These are phyloP conservation scores for Maudiozyma serrabonitensis DNA, from an alignment of 805 yeast species.

Conservation along the genomic window DNA sequence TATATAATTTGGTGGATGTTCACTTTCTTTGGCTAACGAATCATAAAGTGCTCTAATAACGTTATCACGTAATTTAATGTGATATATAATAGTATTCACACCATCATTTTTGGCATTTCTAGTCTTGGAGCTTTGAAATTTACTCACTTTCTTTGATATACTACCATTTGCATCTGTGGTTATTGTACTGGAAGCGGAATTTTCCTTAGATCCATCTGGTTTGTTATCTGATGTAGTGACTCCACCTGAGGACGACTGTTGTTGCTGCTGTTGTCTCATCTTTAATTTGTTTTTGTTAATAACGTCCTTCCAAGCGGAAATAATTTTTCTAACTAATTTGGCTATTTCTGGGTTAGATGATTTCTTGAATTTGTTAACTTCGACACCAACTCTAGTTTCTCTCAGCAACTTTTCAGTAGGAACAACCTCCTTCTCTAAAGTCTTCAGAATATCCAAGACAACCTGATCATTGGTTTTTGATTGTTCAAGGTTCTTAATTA, in stretches of 20 bases:
- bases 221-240: neutral
- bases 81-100: constrained; percentile 56
- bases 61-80: constrained; percentile 72
- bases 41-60: constrained; percentile 79
- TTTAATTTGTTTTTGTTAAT: constrained; percentile 54
- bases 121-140: constrained; percentile 44
- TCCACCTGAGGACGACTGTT: neutral
- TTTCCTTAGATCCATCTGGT: neutral
- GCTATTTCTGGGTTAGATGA: constrained; percentile 57
- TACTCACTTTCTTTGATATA: constrained; percentile 24
- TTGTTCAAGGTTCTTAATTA: constrained; percentile 67
- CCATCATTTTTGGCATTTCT: constrained; percentile 79
- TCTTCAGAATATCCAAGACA: constrained; percentile 54
- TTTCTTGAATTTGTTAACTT: constrained; percentile 79
- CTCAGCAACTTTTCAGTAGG: constrained; percentile 82
- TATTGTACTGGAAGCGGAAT: neutral
- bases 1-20: constrained; percentile 49
- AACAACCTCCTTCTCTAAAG: constrained; percentile 55
- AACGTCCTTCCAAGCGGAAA: constrained; percentile 82
- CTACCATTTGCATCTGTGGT: neutral
- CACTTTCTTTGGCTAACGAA: constrained; percentile 76
- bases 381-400: constrained; percentile 93
- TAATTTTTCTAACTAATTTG: constrained; percentile 68
- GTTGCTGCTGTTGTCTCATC: constrained; percentile 11
- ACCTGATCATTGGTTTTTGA: constrained; percentile 49